Base-by-base conservation (phyloP, 306 rosid genomes). In the Pachyrhizus erosus region DNA sequence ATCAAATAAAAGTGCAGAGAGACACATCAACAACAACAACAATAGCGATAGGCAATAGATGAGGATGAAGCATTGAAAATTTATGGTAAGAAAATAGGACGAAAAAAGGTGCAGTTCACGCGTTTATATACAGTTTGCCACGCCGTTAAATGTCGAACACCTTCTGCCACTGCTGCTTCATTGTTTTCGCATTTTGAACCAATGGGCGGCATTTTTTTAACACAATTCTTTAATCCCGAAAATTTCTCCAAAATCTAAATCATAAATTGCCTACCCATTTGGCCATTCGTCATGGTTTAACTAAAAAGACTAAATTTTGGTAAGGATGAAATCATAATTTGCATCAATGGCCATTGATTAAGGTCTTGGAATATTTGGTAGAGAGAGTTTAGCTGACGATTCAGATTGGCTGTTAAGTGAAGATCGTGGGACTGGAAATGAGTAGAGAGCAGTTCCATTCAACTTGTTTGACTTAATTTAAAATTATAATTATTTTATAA, bases 61-160 rank as follows among this genome's bases (percentile, higher is more conserved):
- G 91, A 86, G 1, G 80, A 68, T 74, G 75, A 23, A 42, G 84
- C 82, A 68, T 57, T 72, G 84, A 80, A 43, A 5, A 61, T 76
- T 82, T 62, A 39, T 45, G 79, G 67, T 55, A 34, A 26, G 76
- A 70, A 73, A 78, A 43, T 76, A 0, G 31, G 33, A 33, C 57
- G 8, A 2, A 66, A 64, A n/a, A 43, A 72, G n/a, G 52, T 21
- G 83, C 62, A 48, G 80, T 81, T 75, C 74, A 84, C 77, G 66
- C 62, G 75, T 82, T 68, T 87, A 84, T 86, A 90, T 86, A 89
- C 80, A 77, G 86, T 91, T 85, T 70, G 83, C 81, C 52, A 23
- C 40, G 15, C 40, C 74, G 70, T 86, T 84, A 88, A 68, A 86
- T 70, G 37, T 81, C 81, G 82, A 82, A 55, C 84, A 75, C 29